A percentile compares a stretch with the other conserved stretches of the same genome.
phyloP scores from a whole-genome alignment of 2,329 filamentous ascomycete genomes.

The Penicillium griseofulvum region DNA sequence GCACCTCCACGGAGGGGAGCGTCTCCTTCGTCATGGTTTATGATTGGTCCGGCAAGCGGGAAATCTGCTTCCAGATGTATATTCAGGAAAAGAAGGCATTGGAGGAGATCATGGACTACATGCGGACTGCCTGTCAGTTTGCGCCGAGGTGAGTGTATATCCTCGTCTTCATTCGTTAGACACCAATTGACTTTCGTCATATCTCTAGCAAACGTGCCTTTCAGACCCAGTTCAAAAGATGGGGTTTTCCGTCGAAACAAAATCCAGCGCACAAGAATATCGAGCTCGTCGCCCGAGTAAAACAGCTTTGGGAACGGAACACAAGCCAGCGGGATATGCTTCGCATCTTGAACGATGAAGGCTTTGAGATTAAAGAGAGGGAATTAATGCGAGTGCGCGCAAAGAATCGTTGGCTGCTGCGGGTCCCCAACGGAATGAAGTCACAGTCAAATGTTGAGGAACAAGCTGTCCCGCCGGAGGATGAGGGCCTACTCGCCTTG shows the following conservation, averaged over 20 bases:
- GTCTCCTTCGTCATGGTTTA: conserved; percentile 49
- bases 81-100: conserved; percentile 71
- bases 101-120: conserved; percentile 71
- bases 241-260: conserved; percentile 75
- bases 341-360: conserved; percentile 65
- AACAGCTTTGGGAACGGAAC: conserved; percentile 76
- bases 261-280: conserved; percentile 69
- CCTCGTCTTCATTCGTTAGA: conserved; percentile 1
- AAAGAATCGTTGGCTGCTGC: conserved; percentile 66
- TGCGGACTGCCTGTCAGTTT: conserved; percentile 64
- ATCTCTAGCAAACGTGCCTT: conserved; percentile 65
- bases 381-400: conserved; percentile 68
- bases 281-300: conserved; percentile 65
- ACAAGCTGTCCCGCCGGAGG: conserved; percentile 29
- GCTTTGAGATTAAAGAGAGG: conserved; percentile 68
- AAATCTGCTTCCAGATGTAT: conserved; percentile 68
- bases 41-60: conserved; percentile 66
- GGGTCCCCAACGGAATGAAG: conserved; percentile 60
- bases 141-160: conserved; percentile 61
- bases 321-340: conserved; percentile 72
- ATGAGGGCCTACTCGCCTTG: conserved; percentile 39
- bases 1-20: conserved; percentile 30
- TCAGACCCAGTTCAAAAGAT: conserved; percentile 72
- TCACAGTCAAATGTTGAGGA: conserved; percentile 33
- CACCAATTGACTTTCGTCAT: background rate